phyloP scores from a whole-genome alignment of 495 filamentous ascomycete genomes.

The Cercophora scortea region DNA sequence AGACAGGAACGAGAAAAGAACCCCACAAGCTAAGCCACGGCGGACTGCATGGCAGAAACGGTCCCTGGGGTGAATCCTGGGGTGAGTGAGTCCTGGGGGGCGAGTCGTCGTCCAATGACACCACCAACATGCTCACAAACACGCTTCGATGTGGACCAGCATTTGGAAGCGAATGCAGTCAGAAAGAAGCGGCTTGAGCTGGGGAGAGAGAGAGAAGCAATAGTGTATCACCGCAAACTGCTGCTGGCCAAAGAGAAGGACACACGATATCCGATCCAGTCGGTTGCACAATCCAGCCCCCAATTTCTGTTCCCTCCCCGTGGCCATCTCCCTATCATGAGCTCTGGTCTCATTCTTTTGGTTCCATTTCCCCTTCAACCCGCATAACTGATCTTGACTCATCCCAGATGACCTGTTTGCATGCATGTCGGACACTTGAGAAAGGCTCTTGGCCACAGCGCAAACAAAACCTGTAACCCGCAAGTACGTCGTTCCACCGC shows the following conservation, averaged over 20 bases:
- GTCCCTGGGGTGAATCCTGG: not conserved
- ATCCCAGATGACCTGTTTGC: too few species aligned
- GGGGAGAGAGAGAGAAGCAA: too few species aligned
- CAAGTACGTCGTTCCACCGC: too few species aligned
- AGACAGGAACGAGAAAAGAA: not conserved
- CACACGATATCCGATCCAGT: not conserved
- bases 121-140: not conserved
- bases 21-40: constrained; percentile 4
- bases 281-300: not conserved
- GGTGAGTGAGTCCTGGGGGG: too few species aligned
- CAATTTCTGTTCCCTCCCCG: not conserved
- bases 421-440: too few species aligned
- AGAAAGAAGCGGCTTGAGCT: not conserved
- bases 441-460: too few species aligned
- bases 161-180: not conserved
- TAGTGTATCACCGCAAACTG: not conserved
- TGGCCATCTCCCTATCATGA: not conserved
- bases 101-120: too few species aligned
- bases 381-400: too few species aligned
- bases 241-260: too few species aligned
- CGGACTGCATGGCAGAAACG: constrained; percentile 1
- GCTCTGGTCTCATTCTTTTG: not conserved
- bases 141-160: not conserved
- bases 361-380: too few species aligned
- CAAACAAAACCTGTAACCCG: too few species aligned